Percentiles rank a stretch among this genome's conserved stretches.
Conservation (phyloP, 805 yeast genomes). For the Schwanniomyces yamadae region DNA sequence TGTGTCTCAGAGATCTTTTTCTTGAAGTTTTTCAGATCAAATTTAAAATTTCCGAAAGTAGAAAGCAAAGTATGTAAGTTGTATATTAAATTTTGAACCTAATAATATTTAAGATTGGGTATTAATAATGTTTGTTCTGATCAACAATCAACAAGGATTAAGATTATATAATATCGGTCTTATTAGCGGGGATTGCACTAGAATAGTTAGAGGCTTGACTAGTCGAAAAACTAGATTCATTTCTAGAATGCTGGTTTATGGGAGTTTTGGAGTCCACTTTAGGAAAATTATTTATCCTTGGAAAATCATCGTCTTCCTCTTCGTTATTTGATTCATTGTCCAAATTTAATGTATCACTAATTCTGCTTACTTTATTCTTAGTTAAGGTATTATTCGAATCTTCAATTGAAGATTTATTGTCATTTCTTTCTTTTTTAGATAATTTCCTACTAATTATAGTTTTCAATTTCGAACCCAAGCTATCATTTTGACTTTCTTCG, state of each 20-base stretch:
- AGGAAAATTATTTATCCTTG: constrained; percentile 3
- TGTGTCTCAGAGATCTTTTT: too few relatives aligned
- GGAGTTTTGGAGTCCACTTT: constrained; percentile 9
- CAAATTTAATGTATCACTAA: constrained; percentile 24
- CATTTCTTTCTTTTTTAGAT: constrained; percentile 23
- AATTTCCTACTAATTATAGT: constrained; percentile 45
- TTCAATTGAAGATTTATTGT: constrained; percentile 10
- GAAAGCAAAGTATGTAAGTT: background rate
- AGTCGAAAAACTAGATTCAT: constrained; percentile 22
- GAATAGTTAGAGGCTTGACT: constrained; percentile 13
- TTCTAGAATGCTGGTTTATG: constrained; percentile 21
- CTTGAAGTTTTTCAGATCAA: too few relatives aligned
- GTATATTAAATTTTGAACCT: too few relatives aligned
- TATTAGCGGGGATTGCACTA: constrained; percentile 24
- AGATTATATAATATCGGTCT: constrained; percentile 23
- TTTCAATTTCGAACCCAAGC: constrained; percentile 44
- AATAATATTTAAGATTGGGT: too few relatives aligned
- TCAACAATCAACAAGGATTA: too few relatives aligned
- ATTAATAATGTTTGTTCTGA: background rate
- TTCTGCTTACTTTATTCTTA: constrained; percentile 14
- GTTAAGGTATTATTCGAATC: constrained; percentile 6
- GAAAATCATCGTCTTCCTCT: constrained; percentile 4
- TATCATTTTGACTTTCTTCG: constrained; percentile 4
- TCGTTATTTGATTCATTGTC: constrained; percentile 14
- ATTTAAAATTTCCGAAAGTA: too few relatives aligned